Evolutionary conservation across 768 basidiomycete genomes (phyloP).

Genomic region (Rhodotorula babjevae): DNA sequence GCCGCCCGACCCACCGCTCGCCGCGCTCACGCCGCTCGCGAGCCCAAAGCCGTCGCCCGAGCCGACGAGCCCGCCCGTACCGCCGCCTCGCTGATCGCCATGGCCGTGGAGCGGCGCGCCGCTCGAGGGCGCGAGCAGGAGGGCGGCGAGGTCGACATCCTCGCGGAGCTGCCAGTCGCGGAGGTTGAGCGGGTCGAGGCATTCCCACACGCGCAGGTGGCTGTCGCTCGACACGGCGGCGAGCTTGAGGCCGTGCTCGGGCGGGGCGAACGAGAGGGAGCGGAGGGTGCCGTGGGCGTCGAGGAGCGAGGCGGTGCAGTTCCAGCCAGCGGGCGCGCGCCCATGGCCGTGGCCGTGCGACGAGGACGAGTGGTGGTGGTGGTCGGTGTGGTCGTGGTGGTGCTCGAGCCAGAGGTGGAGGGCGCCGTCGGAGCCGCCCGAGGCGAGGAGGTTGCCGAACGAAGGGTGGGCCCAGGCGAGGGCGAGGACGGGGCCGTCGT

Average conservation of each 20-base stretch:
- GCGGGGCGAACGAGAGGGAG: slow-evolving; percentile 78
- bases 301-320: slow-evolving; percentile 65
- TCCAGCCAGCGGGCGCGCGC: slow-evolving; percentile 53
- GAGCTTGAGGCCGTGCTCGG: slow-evolving; percentile 80
- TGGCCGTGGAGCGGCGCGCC: slow-evolving; percentile 2
- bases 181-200: slow-evolving; percentile 59
- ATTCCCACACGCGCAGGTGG: slow-evolving; percentile 81
- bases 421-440: slow-evolving; percentile 81
- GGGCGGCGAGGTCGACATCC: slow-evolving; percentile 65
- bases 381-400: not conserved
- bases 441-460: slow-evolving; percentile 80
- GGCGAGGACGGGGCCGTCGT: slow-evolving; percentile 80
- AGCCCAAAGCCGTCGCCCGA: slow-evolving; percentile 48
- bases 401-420: slow-evolving; percentile 86
- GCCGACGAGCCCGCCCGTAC: not conserved
- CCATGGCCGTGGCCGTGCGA: not conserved
- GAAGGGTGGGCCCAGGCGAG: slow-evolving; percentile 89
- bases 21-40: slow-evolving; percentile 56
- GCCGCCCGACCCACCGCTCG: slow-evolving; percentile 47
- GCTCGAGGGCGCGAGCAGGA: slow-evolving; percentile 49
- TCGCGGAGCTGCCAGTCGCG: slow-evolving; percentile 70
- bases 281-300: slow-evolving; percentile 85
- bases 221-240: slow-evolving; percentile 86
- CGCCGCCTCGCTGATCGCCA: not conserved
- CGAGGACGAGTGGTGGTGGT: not conserved